A percentile compares a stretch with the other conserved stretches of the same genome.
These are phyloP conservation scores for Onygena corvina DNA, from an alignment of 2,329 filamentous ascomycete species.

Conservation along the genomic window DNA sequence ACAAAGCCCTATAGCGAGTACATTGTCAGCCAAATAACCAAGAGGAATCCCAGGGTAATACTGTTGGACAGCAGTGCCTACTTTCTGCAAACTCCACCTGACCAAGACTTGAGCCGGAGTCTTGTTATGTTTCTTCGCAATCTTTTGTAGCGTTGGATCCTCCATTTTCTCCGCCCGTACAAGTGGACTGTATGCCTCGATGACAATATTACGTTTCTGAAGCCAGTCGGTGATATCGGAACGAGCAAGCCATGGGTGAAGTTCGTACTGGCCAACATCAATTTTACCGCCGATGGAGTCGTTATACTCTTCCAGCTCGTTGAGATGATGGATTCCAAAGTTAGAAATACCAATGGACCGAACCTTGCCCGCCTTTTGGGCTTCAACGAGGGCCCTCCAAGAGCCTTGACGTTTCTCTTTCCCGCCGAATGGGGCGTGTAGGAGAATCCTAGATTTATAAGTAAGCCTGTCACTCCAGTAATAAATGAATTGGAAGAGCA, in stretches of 20 bases:
- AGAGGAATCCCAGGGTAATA: neutral
- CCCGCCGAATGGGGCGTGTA: slow-evolving; percentile 31
- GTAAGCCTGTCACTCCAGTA: neutral
- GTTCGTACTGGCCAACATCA: slow-evolving; percentile 75
- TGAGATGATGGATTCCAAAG: slow-evolving; percentile 30
- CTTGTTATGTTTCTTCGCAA: slow-evolving; percentile 47
- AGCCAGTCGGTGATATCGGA: slow-evolving; percentile 71
- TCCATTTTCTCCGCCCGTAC: slow-evolving; percentile 38
- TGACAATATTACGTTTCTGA: slow-evolving; percentile 46
- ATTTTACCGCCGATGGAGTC: slow-evolving; percentile 49
- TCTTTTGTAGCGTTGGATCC: slow-evolving; percentile 40
- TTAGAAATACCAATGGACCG: slow-evolving; percentile 34
- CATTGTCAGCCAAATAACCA: neutral
- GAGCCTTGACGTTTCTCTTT: slow-evolving; percentile 29
- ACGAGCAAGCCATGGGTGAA: slow-evolving; percentile 80
- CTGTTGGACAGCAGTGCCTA: slow-evolving; percentile 16
- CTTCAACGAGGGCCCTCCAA: slow-evolving; percentile 30
- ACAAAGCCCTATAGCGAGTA: slow-evolving; percentile 41
- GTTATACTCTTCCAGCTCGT: slow-evolving; percentile 33
- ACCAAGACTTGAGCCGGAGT: slow-evolving; percentile 47
- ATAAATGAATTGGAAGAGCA: neutral
- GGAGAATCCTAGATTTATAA: slow-evolving; percentile 23
- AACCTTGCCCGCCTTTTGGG: slow-evolving; percentile 27
- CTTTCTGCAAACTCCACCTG: slow-evolving; percentile 50
- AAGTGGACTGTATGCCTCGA: slow-evolving; percentile 45